These are phyloP conservation scores for Hortaea sp. DNA, from an alignment of 2,329 filamentous ascomycete genomes.

Conservation along the genomic window DNA sequence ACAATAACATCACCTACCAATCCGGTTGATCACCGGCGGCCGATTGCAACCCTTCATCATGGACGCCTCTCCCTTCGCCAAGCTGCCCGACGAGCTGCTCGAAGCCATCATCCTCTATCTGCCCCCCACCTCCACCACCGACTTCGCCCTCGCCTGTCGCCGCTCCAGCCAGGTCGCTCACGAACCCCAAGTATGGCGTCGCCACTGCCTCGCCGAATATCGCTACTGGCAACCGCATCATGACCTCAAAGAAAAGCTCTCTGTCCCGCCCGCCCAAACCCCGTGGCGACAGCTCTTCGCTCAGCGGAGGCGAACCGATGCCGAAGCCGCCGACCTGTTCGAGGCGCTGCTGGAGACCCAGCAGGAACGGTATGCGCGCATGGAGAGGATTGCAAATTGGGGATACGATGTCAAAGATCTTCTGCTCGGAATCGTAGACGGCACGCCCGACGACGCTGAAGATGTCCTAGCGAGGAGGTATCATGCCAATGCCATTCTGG, in stretches of 20 bases:
- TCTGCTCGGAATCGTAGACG: slow-evolving; percentile 58
- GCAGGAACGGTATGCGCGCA: slow-evolving; percentile 56
- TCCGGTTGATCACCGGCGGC: not conserved
- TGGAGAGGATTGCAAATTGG: slow-evolving; percentile 58
- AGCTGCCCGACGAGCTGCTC: slow-evolving; percentile 74
- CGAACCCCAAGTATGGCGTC: slow-evolving; percentile 69
- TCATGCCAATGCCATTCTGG: slow-evolving; percentile 63
- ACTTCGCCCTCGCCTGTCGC: slow-evolving; percentile 50
- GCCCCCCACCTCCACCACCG: slow-evolving; percentile 39
- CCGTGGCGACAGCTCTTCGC: slow-evolving; percentile 55
- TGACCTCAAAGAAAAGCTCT: slow-evolving; percentile 47
- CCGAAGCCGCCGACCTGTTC: slow-evolving; percentile 34
- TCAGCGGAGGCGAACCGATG: slow-evolving; percentile 25
- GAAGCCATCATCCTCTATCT: slow-evolving; percentile 63
- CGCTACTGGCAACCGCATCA: slow-evolving; percentile 64
- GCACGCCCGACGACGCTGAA: slow-evolving; percentile 47
- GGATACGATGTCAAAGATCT: slow-evolving; percentile 82
- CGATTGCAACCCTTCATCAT: not conserved
- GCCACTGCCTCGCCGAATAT: slow-evolving; percentile 61
- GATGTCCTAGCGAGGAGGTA: slow-evolving; percentile 73
- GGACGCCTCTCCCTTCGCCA: not conserved
- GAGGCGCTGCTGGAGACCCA: slow-evolving; percentile 62
- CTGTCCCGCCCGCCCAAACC: slow-evolving; percentile 17
- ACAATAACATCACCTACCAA: too few species aligned
- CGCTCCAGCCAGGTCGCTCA: slow-evolving; percentile 57